A percentile compares a stretch with the other conserved stretches of the same genome.
phyloP scores from a whole-genome alignment of 768 basidiomycete species.

The Pulveroboletus sp. region DNA sequence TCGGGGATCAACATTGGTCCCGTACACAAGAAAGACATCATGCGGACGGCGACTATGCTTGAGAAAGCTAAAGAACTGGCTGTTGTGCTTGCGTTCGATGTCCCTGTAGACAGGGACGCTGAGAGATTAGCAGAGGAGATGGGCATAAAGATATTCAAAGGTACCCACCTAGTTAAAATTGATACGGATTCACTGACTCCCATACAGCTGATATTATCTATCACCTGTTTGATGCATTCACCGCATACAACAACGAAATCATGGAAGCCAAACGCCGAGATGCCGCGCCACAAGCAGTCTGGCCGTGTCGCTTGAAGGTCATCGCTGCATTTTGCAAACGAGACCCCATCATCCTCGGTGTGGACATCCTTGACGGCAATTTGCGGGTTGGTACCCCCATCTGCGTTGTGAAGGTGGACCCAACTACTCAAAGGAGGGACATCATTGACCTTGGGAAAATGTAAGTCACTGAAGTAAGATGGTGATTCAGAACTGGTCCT shows the following conservation, averaged over 20 bases:
- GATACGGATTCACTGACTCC: not conserved
- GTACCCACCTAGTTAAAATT: slow-evolving; percentile 38
- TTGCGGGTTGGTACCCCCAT: slow-evolving; percentile 91
- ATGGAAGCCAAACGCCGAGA: slow-evolving; percentile 87
- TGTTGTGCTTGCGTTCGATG: slow-evolving; percentile 95
- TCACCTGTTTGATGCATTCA: slow-evolving; percentile 95
- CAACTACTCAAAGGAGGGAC: slow-evolving; percentile 83
- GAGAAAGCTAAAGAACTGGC: slow-evolving; percentile 95
- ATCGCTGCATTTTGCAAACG: slow-evolving; percentile 96
- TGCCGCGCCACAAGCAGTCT: slow-evolving; percentile 91
- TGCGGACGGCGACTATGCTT: slow-evolving; percentile 89
- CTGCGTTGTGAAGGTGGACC: slow-evolving; percentile 91
- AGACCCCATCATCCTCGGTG: slow-evolving; percentile 95
- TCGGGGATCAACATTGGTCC: slow-evolving; percentile 97
- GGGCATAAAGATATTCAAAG: slow-evolving; percentile 92
- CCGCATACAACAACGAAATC: slow-evolving; percentile 88
- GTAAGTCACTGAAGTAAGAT: slow-evolving; percentile 43
- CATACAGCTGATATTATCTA: slow-evolving; percentile 93
- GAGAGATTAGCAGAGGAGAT: slow-evolving; percentile 89
- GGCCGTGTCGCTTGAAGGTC: slow-evolving; percentile 91
- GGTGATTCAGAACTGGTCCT: not conserved
- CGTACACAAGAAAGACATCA: slow-evolving; percentile 92
- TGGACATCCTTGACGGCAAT: slow-evolving; percentile 91
- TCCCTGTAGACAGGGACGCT: slow-evolving; percentile 88
- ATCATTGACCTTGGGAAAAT: slow-evolving; percentile 92